Evolutionary conservation across 2,329 filamentous ascomycete species (phyloP), one percentile per base, ranked within the genome.

Genomic region (Westerdykella ornata): DNA sequence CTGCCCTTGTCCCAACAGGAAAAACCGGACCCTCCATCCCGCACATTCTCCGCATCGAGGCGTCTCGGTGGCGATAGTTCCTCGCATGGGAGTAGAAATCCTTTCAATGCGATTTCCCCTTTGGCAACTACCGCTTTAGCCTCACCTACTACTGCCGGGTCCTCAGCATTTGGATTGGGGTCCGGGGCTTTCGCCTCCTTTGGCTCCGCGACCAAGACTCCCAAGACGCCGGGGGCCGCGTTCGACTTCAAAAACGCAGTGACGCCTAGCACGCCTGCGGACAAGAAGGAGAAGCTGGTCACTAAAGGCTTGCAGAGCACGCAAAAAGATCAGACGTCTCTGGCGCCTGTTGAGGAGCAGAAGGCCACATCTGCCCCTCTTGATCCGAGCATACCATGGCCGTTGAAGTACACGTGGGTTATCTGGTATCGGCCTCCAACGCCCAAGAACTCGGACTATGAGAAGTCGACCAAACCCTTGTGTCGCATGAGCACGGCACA

Each of bases 371-470:
- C 58, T 13, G 57, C 51, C 35, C 63, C 70, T 35, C 65, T 72
- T 30, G 65, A 67, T 41, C 45, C 51, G 15, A 55, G 44, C 37
- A 52, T 49, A n/a, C 52, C 62, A 2, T 70, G 65, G 65, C 75
- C 78, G 45, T 75, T 97, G 56, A 88, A 85, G 69, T 82, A 88
- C 66, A 83, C 82, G 49, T 98, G 92, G 92, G 83, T 94, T 26
- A 88, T 97, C 65, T 97, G 92, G 88, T 98, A 94, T 69, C 81
- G 92, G 45, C 92, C 92, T 30, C 92, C 92, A 37, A 95, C 94
- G 56, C 89, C 88, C 52, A 98, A 98, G 72, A 92, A 90, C 51
- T 90, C 92, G 60, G 90, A 97, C 68, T 98, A 98, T 67, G 92
- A 98, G 67, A 95, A 97, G 69, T 97, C 90, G 5, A 82, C 94